Percentiles rank a stretch among this genome's conserved stretches.
Evolutionary conservation across 257 asterid species (phyloP).

Genomic region (Solanum piurae): DNA sequence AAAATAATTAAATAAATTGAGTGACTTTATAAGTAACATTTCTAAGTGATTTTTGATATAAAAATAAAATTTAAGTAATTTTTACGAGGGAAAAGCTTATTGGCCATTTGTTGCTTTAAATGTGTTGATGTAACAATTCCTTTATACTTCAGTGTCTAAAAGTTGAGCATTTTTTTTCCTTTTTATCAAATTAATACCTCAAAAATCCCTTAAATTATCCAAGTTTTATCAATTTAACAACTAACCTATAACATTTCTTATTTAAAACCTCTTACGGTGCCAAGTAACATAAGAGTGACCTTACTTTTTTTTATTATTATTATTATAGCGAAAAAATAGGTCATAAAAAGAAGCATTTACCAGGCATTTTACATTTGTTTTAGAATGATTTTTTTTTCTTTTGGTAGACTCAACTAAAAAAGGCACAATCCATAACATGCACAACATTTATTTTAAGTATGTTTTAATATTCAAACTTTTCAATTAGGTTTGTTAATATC

Average conservation of each 20-base stretch:
- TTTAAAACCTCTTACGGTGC: not conserved
- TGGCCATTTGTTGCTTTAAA: not conserved
- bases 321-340: not conserved
- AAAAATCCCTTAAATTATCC: not conserved
- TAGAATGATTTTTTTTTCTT: not conserved
- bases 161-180: not conserved
- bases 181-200: not conserved
- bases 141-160: not conserved
- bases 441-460: not conserved
- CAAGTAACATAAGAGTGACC: no score
- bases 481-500: not conserved
- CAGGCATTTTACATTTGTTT: not conserved
- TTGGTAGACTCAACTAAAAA: not conserved
- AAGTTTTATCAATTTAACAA: not conserved
- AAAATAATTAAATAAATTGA: no score
- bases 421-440: not conserved
- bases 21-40: no score
- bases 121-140: not conserved
- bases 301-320: not conserved
- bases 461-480: not conserved
- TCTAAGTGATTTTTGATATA: no score
- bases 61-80: no score
- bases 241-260: not conserved
- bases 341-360: not conserved
- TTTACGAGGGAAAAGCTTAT: no score